phyloP scores from a whole-genome alignment of 352 stramenopile genomes.

The Globisporangium nodosum region DNA sequence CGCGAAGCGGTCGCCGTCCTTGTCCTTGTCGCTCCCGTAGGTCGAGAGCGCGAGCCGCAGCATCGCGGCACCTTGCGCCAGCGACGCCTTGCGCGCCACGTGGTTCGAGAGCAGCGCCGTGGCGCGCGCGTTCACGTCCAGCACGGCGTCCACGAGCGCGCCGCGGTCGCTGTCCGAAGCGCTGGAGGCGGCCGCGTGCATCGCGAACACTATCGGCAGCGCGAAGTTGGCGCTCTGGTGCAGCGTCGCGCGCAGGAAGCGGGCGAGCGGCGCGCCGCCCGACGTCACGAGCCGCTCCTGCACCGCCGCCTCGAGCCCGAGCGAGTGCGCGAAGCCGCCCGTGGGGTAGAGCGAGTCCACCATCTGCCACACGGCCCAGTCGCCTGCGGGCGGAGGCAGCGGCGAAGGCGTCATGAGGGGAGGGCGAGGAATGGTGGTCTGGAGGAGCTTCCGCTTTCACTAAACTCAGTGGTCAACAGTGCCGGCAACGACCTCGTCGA shows the following conservation, averaged over 20 bases:
- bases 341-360: slow-evolving; percentile 81
- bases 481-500: too few species aligned
- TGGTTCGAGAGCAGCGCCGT: slow-evolving; percentile 74
- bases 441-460: background rate
- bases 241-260: slow-evolving; percentile 56
- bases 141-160: slow-evolving; percentile 31
- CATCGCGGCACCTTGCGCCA: slow-evolving; percentile 65
- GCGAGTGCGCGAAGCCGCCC: slow-evolving; percentile 77
- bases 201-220: slow-evolving; percentile 62
- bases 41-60: slow-evolving; percentile 61
- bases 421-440: background rate
- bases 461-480: too few species aligned
- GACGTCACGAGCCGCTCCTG: slow-evolving; percentile 54
- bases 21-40: slow-evolving; percentile 20
- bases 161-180: background rate
- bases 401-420: background rate
- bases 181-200: slow-evolving; percentile 13
- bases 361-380: slow-evolving; percentile 77
- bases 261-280: slow-evolving; percentile 17
- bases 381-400: background rate
- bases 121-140: slow-evolving; percentile 42
- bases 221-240: slow-evolving; percentile 73
- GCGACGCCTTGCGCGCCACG: slow-evolving; percentile 69
- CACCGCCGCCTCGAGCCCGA: slow-evolving; percentile 67
- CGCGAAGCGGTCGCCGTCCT: slow-evolving; percentile 19